A percentile compares a stretch with the other conserved stretches of the same genome.
Conservation (phyloP, 257 asterid species). For the Solanum peruvianum region DNA sequence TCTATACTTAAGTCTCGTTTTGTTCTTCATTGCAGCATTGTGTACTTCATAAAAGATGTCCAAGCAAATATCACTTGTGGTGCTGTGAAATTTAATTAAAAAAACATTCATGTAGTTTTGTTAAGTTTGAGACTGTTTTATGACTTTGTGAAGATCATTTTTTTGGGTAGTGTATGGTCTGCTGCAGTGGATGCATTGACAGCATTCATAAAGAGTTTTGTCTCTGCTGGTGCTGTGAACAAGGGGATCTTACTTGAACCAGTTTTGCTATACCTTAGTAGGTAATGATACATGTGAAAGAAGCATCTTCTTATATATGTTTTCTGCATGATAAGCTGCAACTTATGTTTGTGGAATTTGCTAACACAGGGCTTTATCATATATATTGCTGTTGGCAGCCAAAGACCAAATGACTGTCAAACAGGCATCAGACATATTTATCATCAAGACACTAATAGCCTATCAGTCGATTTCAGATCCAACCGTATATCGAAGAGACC, state of each 20-base stretch:
- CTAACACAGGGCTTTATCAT: constrained; percentile 64
- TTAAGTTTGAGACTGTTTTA: background rate
- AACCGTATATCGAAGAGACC: constrained; percentile 73
- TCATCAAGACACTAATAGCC: constrained; percentile 55
- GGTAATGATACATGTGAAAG: constrained; percentile 25
- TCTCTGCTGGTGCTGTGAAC: constrained; percentile 60
- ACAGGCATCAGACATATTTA: constrained; percentile 52
- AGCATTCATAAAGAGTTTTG: constrained; percentile 66
- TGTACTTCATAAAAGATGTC: background rate
- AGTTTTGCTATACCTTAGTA: constrained; percentile 72
- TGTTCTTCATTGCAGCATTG: background rate
- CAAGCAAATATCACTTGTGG: background rate
- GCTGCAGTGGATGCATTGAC: constrained; percentile 92
- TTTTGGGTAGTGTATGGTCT: constrained; percentile 74
- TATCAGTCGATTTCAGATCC: constrained; percentile 91
- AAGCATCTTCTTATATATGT: background rate
- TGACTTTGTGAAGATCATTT: constrained; percentile 2
- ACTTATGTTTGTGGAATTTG: constrained; percentile 12
- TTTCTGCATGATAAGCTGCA: background rate
- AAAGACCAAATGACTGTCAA: constrained; percentile 52
- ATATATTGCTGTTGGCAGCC: constrained; percentile 47
- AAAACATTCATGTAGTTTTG: background rate
- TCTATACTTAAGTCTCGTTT: background rate
- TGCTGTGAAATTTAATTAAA: background rate
- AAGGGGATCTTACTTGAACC: constrained; percentile 84